phyloP scores from a whole-genome alignment of 2,329 filamentous ascomycete species.

The Fusarium duplospermum region DNA sequence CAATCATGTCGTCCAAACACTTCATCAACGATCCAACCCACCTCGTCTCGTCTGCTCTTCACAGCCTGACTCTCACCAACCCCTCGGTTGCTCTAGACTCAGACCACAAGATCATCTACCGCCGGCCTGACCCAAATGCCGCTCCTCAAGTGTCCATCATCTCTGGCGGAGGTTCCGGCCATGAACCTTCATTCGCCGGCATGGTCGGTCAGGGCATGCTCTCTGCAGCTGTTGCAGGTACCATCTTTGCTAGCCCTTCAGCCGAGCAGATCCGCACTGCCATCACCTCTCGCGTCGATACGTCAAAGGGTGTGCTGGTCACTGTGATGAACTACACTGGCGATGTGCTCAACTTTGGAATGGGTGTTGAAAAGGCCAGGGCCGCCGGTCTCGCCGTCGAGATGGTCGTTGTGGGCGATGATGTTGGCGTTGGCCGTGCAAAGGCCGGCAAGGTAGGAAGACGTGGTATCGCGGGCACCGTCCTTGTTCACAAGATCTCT shows the following conservation, averaged over 20 bases:
- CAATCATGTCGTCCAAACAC: slow-evolving; percentile 74
- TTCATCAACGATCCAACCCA: slow-evolving; percentile 87
- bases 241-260: slow-evolving; percentile 85
- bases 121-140: slow-evolving; percentile 63
- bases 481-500: slow-evolving; percentile 90
- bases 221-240: slow-evolving; percentile 84
- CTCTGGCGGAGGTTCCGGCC: slow-evolving; percentile 89
- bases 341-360: slow-evolving; percentile 90
- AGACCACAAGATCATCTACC: slow-evolving; percentile 86
- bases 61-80: slow-evolving; percentile 83
- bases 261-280: slow-evolving; percentile 85
- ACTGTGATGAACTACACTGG: slow-evolving; percentile 96
- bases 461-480: slow-evolving; percentile 90
- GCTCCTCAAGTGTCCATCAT: slow-evolving; percentile 81
- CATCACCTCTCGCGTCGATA: slow-evolving; percentile 78
- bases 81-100: slow-evolving; percentile 83
- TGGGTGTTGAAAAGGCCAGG: slow-evolving; percentile 92
- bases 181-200: slow-evolving; percentile 88
- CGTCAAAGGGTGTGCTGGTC: slow-evolving; percentile 81
- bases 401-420: slow-evolving; percentile 93
- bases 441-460: slow-evolving; percentile 92
- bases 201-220: slow-evolving; percentile 88
- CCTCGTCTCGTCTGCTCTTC: slow-evolving; percentile 81
- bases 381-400: slow-evolving; percentile 81
- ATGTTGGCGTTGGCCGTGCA: slow-evolving; percentile 85